These are phyloP conservation scores for Austroboletus eburneus DNA, from an alignment of 768 basidiomycete species.

Conservation along the genomic window DNA sequence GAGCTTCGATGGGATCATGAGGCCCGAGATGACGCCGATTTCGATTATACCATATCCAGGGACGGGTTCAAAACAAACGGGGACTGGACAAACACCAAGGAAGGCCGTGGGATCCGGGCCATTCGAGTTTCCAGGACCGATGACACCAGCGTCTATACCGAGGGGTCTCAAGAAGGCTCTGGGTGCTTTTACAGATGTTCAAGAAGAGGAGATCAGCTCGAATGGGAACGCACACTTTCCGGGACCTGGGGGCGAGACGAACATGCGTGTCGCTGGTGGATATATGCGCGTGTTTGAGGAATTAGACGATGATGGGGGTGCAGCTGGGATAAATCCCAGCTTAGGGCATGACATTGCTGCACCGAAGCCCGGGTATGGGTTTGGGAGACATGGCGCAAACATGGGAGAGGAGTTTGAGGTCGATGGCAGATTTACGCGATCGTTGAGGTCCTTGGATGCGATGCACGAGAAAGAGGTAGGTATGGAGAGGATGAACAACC, in stretches of 20 bases:
- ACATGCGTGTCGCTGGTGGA: conserved; percentile 6
- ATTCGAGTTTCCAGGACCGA: conserved; percentile 14
- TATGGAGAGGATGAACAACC: conserved; percentile 2
- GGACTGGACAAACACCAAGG: conserved; percentile 17
- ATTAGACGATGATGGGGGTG: neutral
- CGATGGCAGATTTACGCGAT: conserved; percentile 5
- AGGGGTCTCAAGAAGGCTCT: conserved; percentile 12
- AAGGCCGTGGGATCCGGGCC: neutral
- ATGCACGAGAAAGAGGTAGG: conserved; percentile 8
- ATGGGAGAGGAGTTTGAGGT: neutral
- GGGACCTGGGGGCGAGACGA: conserved; percentile 5
- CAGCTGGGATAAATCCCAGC: neutral
- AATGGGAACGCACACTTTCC: neutral
- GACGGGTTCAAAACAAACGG: conserved; percentile 3
- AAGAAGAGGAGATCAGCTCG: conserved; percentile 3
- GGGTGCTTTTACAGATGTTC: neutral
- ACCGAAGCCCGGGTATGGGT: conserved; percentile 18
- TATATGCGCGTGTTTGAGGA: conserved; percentile 24
- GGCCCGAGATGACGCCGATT: conserved; percentile 20
- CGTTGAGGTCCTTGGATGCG: conserved; percentile 6
- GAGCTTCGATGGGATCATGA: conserved; percentile 22
- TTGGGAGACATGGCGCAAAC: neutral
- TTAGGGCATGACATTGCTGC: conserved; percentile 9
- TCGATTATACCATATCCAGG: conserved; percentile 22
- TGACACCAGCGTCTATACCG: conserved; percentile 18